Conservation (phyloP, 139 green algal genomes). For the Closterium sp. region DNA sequence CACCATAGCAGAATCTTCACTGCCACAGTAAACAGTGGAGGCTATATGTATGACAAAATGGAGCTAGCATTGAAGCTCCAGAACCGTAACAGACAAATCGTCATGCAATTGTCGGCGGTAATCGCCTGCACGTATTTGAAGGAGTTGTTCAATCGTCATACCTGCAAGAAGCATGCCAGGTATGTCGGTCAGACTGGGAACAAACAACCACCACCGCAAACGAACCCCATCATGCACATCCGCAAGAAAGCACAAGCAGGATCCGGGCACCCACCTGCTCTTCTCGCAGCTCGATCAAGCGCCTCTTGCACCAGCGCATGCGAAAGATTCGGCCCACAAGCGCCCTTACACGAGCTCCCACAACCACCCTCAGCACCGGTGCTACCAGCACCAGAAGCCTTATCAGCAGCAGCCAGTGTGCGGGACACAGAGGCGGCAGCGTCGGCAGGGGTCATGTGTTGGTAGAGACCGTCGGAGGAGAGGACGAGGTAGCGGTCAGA, state of each 20-base stretch:
- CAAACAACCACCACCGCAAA: neutral
- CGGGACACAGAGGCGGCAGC: neutral
- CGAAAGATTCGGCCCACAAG: neutral
- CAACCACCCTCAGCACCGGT: too few species aligned
- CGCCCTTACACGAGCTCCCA: neutral
- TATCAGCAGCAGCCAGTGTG: neutral
- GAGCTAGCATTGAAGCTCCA: neutral
- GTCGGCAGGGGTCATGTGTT: conserved; percentile 2
- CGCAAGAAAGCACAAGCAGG: neutral
- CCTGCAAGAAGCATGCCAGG: too few species aligned
- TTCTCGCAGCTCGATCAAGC: neutral
- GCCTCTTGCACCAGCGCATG: neutral
- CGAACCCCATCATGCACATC: neutral
- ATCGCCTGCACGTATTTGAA: neutral
- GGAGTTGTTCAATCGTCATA: neutral
- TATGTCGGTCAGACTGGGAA: neutral
- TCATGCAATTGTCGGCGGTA: neutral
- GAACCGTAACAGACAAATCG: neutral
- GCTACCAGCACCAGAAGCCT: neutral
- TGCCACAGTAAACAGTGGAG: neutral
- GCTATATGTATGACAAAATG: neutral
- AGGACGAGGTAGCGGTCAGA: neutral
- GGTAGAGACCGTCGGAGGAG: conserved; percentile 12
- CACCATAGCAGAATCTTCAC: too few species aligned
- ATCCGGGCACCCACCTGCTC: neutral